These are phyloP conservation scores for Verbascum thapsus DNA, from an alignment of 257 asterid genomes.

Conservation along the genomic window DNA sequence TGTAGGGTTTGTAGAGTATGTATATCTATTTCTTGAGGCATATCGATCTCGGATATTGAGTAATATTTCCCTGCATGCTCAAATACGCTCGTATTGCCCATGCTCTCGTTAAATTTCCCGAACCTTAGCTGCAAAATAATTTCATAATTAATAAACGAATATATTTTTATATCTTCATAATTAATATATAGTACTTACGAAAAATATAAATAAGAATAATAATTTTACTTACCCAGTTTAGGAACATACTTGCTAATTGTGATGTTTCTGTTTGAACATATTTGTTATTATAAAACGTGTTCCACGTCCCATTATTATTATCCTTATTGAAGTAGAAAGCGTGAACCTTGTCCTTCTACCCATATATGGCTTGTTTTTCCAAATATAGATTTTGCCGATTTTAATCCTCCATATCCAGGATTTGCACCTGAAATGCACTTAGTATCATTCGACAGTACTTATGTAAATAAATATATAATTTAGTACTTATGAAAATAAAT, in stretches of 20 bases:
- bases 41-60: constrained; percentile 47
- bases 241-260: constrained; percentile 32
- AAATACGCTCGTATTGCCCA: constrained; percentile 52
- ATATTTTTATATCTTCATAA: no score
- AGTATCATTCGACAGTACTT: no score
- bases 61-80: constrained; percentile 51
- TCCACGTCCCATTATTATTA: constrained; percentile 29
- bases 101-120: constrained; percentile 40
- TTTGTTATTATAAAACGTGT: constrained; percentile 35
- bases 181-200: no score
- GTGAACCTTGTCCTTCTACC: constrained; percentile 64
- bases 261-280: constrained; percentile 40
- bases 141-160: no score
- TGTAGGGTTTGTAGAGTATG: constrained; percentile 42
- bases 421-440: constrained; percentile 40
- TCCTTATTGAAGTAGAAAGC: constrained; percentile 38
- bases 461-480: no score
- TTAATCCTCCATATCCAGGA: constrained; percentile 49
- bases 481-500: no score
- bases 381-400: constrained; percentile 43
- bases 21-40: constrained; percentile 48
- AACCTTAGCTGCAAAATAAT: constrained; percentile 54
- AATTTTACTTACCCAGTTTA: constrained; percentile 34
- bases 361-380: constrained; percentile 45
- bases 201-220: no score